Percentiles rank a stretch among this genome's conserved stretches.
Evolutionary conservation across 495 filamentous ascomycete genomes (phyloP).

Genomic region (Neurospora sp.): DNA sequence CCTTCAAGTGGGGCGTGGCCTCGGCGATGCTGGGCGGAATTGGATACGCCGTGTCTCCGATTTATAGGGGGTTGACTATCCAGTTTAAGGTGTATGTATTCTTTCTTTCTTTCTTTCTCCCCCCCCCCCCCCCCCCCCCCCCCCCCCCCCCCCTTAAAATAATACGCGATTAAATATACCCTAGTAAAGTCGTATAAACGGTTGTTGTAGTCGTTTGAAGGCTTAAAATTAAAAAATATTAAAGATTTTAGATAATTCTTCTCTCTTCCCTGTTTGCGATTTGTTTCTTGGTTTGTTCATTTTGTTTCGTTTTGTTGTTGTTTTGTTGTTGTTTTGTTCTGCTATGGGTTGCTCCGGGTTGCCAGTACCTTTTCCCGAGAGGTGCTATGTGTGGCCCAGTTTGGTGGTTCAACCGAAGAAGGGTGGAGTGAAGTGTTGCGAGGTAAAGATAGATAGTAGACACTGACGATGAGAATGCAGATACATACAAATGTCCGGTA

Average conservation of each 20-base stretch:
- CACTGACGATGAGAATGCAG: slow-evolving; percentile 23
- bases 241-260: too few species aligned
- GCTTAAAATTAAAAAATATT: too few species aligned
- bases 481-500: slow-evolving; percentile 77
- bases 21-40: slow-evolving; percentile 45
- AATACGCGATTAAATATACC: too few species aligned
- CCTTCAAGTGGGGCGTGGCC: slow-evolving; percentile 55
- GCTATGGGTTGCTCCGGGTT: neutral
- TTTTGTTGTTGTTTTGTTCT: neutral
- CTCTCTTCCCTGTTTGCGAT: neutral
- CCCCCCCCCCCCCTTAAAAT: too few species aligned
- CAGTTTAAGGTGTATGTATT: slow-evolving; percentile 75
- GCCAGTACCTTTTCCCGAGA: neutral
- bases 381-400: neutral
- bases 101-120: neutral
- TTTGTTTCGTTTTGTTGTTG: neutral
- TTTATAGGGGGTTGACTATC: slow-evolving; percentile 74
- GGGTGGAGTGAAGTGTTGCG: too few species aligned
- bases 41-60: slow-evolving; percentile 51
- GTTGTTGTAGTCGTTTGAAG: too few species aligned
- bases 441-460: too few species aligned
- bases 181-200: too few species aligned
- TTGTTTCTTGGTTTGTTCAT: neutral
- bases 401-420: too few species aligned
- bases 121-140: too few species aligned